These are phyloP conservation scores for Aspergillus sp. DNA, from an alignment of 2,329 filamentous ascomycete genomes.

Conservation along the genomic window DNA sequence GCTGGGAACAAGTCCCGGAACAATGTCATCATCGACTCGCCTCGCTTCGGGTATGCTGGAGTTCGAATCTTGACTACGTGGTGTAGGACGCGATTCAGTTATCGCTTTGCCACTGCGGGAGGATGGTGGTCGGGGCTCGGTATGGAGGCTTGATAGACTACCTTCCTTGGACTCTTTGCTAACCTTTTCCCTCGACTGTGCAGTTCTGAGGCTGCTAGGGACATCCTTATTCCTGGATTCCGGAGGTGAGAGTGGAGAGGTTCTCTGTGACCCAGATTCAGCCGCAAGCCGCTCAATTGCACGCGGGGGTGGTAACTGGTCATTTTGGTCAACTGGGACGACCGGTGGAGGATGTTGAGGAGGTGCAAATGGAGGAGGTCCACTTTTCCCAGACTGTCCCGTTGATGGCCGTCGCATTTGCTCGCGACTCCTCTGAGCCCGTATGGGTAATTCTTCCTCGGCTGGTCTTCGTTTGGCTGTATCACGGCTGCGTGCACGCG, in stretches of 20 bases:
- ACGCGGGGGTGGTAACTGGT: slow-evolving; percentile 25
- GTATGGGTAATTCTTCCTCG: slow-evolving; percentile 40
- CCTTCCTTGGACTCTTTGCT: slow-evolving; percentile 21
- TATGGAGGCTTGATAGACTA: slow-evolving; percentile 20
- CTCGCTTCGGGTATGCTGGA: slow-evolving; percentile 20
- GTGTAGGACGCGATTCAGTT: slow-evolving; percentile 20
- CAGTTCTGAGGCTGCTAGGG: slow-evolving; percentile 15
- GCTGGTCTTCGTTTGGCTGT: slow-evolving; percentile 32
- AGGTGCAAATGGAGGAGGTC: slow-evolving; percentile 31
- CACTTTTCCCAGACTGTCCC: slow-evolving; percentile 33
- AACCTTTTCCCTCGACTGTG: slow-evolving; percentile 12
- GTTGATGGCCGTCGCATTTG: slow-evolving; percentile 40
- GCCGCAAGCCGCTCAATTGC: slow-evolving; percentile 23
- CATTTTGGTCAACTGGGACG: slow-evolving; percentile 21
- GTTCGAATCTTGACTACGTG: slow-evolving; percentile 20
- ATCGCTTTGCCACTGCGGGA: slow-evolving; percentile 28
- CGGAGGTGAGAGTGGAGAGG: slow-evolving; percentile 13
- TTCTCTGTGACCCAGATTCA: slow-evolving; percentile 18
- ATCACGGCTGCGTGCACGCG: slow-evolving; percentile 40
- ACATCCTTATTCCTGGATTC: slow-evolving; percentile 27
- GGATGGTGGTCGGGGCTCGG: slow-evolving; percentile 25
- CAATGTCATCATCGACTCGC: slow-evolving; percentile 28
- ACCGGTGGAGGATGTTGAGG: slow-evolving; percentile 27
- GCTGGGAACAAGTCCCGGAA: slow-evolving; percentile 26
- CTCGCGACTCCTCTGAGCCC: slow-evolving; percentile 41